Evolutionary conservation across 2,329 filamentous ascomycete species (phyloP).

Genomic region (Penicillium oxalicum): DNA sequence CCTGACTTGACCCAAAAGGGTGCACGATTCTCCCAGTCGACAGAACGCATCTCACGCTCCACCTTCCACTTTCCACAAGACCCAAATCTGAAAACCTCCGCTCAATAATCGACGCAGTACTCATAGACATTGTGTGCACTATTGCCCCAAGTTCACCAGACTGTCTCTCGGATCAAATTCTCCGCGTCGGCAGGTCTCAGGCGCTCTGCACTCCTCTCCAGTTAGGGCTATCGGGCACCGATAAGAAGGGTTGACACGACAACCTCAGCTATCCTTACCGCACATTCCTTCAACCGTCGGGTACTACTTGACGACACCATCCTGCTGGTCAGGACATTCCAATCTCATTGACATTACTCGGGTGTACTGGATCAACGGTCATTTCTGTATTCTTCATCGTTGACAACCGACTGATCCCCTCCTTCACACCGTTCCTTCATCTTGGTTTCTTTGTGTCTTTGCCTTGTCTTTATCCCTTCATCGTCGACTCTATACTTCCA

Average conservation of each 20-base stretch:
- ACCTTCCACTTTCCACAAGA: neutral
- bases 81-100: neutral
- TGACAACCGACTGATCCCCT: too few species aligned
- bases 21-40: too few species aligned
- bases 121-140: conserved; percentile 7
- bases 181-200: conserved; percentile 22
- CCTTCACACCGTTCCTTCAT: too few species aligned
- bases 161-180: conserved; percentile 20
- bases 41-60: too few species aligned
- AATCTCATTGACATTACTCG: neutral
- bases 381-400: neutral
- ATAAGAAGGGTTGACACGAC: conserved; percentile 32
- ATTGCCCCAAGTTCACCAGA: conserved; percentile 14
- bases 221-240: conserved; percentile 24
- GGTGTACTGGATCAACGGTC: too few species aligned
- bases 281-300: conserved; percentile 24
- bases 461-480: neutral
- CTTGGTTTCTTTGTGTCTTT: neutral
- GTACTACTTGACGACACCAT: conserved; percentile 15
- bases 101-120: conserved; percentile 1
- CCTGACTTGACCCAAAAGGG: too few species aligned
- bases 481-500: conserved; percentile 8
- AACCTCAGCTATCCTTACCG: conserved; percentile 31
- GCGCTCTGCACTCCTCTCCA: conserved; percentile 6
- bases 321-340: conserved; percentile 28